Evolutionary conservation across 495 filamentous ascomycete genomes (phyloP).

Genomic region (Hyaloscypha variabilis): DNA sequence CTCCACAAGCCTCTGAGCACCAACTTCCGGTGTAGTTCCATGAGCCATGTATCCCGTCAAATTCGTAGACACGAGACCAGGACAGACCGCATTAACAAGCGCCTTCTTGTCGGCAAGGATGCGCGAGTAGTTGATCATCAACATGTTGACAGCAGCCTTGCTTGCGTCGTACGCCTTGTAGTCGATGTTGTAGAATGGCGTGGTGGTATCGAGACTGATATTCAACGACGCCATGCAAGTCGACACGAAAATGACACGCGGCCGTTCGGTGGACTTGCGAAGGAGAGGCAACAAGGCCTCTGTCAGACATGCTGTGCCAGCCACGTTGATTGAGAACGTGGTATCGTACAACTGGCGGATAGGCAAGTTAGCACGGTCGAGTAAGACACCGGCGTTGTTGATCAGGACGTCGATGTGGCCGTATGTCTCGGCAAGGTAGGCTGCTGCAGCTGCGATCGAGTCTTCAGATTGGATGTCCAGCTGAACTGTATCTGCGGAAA

Average conservation of each 20-base stretch:
- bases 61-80: no score
- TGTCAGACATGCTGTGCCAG: constrained; percentile 41
- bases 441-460: constrained; percentile 41
- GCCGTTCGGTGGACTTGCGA: constrained; percentile 31
- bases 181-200: no score
- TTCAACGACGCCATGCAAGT: no score
- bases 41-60: no score
- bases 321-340: constrained; percentile 43
- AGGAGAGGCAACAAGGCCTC: constrained; percentile 47
- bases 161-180: no score
- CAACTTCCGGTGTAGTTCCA: no score
- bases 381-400: constrained; percentile 29
- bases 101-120: no score
- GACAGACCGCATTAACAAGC: no score
- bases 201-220: no score
- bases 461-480: constrained; percentile 46
- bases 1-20: no score
- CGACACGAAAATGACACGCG: constrained; percentile 43
- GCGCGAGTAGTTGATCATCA: no score
- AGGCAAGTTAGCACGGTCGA: constrained; percentile 14
- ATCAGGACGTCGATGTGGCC: constrained; percentile 13
- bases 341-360: constrained; percentile 34
- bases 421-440: constrained; percentile 25
- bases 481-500: constrained; percentile 33
- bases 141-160: no score